phyloP scores from a whole-genome alignment of 148 eudicot genomes.

The Rhododendron mucronatum region DNA sequence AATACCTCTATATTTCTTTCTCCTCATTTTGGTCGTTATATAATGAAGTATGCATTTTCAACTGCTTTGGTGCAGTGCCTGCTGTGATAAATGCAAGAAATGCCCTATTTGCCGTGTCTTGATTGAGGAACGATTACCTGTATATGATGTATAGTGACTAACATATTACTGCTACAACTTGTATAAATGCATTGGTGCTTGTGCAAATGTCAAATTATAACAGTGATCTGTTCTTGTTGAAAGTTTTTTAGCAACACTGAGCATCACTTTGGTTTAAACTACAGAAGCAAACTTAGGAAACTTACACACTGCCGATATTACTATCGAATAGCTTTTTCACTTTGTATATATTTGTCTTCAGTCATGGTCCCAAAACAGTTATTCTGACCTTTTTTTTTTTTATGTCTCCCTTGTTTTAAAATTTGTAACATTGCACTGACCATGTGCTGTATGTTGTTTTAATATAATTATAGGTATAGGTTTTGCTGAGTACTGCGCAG shows the following conservation, averaged over 20 bases:
- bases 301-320: background rate
- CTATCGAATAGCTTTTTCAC: background rate
- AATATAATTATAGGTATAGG: background rate
- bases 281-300: background rate
- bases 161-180: constrained; percentile 2
- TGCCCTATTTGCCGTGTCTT: constrained; percentile 81
- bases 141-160: constrained; percentile 70
- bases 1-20: background rate
- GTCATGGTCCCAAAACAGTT: background rate
- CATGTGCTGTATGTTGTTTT: background rate
- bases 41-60: background rate
- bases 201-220: background rate
- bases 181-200: constrained; percentile 7
- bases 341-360: background rate
- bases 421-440: background rate
- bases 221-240: constrained; percentile 16
- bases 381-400: background rate
- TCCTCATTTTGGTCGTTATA: background rate
- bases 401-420: background rate
- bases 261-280: constrained; percentile 7
- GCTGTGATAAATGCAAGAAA: constrained; percentile 73
- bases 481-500: background rate
- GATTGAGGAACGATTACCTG: constrained; percentile 69
- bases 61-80: constrained; percentile 51
- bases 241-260: constrained; percentile 16